These are phyloP conservation scores for Arthrobotrys sinensis DNA, from an alignment of 2,329 filamentous ascomycete species.

Conservation along the genomic window DNA sequence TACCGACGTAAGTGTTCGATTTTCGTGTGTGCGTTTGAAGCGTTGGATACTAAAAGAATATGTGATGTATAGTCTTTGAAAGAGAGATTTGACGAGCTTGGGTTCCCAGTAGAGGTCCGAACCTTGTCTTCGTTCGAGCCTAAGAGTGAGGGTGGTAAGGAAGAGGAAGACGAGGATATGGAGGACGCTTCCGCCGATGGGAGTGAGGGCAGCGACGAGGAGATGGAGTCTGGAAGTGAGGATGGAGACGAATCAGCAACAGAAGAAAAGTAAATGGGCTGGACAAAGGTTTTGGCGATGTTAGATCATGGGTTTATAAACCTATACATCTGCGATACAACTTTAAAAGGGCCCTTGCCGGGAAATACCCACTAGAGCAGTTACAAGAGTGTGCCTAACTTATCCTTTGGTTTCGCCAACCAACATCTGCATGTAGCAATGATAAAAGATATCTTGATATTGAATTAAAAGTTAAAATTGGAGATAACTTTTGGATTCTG, in stretches of 20 bases:
- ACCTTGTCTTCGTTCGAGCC: constrained; percentile 70
- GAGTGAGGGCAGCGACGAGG: constrained; percentile 37
- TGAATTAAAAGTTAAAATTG: too few relatives aligned
- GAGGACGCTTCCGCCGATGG: constrained; percentile 30
- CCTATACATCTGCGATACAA: neutral
- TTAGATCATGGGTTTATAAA: neutral
- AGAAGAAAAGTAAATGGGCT: constrained; percentile 2
- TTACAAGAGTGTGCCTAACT: too few relatives aligned
- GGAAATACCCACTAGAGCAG: too few relatives aligned
- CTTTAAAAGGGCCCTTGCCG: too few relatives aligned
- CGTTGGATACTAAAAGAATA: constrained; percentile 52
- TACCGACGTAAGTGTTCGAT: constrained; percentile 78
- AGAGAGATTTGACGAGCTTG: constrained; percentile 79
- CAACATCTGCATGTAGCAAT: too few relatives aligned
- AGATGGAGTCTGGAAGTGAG: constrained; percentile 45
- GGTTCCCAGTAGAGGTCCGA: constrained; percentile 83
- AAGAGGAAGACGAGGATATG: constrained; percentile 52
- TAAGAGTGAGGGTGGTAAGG: constrained; percentile 33
- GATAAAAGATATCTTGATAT: too few relatives aligned
- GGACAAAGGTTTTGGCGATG: too few relatives aligned
- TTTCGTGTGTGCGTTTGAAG: constrained; percentile 54
- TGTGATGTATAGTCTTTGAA: constrained; percentile 76
- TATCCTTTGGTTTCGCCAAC: too few relatives aligned
- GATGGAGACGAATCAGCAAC: constrained; percentile 24
- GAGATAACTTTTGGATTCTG: too few relatives aligned